Evolutionary conservation across 768 basidiomycete genomes (phyloP), one percentile per base, ranked within the genome.

Genomic region (Russula virescens): DNA sequence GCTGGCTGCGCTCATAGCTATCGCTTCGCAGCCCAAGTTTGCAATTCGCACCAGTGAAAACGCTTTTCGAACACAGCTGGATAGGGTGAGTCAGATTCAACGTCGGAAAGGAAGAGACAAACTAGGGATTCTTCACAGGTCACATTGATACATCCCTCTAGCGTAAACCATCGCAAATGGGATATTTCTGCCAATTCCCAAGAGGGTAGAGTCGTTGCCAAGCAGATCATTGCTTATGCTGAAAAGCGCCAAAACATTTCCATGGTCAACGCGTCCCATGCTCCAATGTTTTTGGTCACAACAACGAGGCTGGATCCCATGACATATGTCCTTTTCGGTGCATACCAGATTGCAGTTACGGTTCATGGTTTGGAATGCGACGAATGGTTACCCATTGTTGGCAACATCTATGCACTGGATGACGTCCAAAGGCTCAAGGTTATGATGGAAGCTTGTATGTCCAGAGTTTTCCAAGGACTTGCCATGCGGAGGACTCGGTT

Each of bases 321-420:
- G 79, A 87, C 87, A 5, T 96, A 94, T 72, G 80, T 96, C 73
- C 79, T 98, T 13, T 96, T 98, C 68, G 95, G 94, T 7, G 94
- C 93, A 0, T 85, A 91, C 72, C 81, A 86, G 54, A 80, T 94
- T 34, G 75, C 83, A 63, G 84, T 89, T 46, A 83, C 83, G 0
- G 81, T 84, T 43, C 80, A 82, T 19, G 91, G 93, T 7, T 72
- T 98, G 54, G 86, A 88, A 69, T 94, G 92, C 69, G 95, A 98
- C 69, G 85, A 83, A 48, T 98, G 95, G 94, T 75, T 98, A 13
- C 91, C 94, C 23, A 80, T 95, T 50, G 79, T 87, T 42, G 90
- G 90, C 45, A 83, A 87, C 65, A 68, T 87, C 54, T 80, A 87
- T 68, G 82, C 84, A 1, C 74, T 97, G 68, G 91, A 95, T 70